Evolutionary conservation across 2,329 filamentous ascomycete genomes (phyloP).

Genomic region (Epichloe glyceriae): DNA sequence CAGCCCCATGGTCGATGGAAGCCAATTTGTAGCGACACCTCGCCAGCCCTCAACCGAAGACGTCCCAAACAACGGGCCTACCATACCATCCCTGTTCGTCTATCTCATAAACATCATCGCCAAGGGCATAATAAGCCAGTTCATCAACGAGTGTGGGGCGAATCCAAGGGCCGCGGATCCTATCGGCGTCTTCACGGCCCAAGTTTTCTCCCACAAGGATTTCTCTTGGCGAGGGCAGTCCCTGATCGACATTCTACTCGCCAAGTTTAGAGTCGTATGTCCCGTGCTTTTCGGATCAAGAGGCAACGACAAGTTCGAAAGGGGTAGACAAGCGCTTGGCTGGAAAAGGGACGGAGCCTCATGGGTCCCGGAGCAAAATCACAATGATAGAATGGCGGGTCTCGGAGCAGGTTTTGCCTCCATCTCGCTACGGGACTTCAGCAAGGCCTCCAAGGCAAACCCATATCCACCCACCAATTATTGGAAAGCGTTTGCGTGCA

Average conservation of each 20-base stretch:
- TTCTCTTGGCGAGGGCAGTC: slow-evolving; percentile 55
- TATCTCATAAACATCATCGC: slow-evolving; percentile 67
- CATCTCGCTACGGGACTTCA: slow-evolving; percentile 71
- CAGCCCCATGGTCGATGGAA: slow-evolving; percentile 39
- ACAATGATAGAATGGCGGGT: slow-evolving; percentile 72
- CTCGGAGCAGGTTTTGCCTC: slow-evolving; percentile 75
- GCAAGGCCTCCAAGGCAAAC: slow-evolving; percentile 52
- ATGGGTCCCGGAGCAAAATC: slow-evolving; percentile 57
- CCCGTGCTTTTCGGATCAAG: slow-evolving; percentile 77
- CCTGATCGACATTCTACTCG: slow-evolving; percentile 70
- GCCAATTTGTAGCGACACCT: slow-evolving; percentile 35
- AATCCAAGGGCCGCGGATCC: slow-evolving; percentile 58
- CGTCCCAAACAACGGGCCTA: slow-evolving; percentile 35
- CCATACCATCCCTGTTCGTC: slow-evolving; percentile 52
- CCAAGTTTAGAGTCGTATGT: slow-evolving; percentile 70
- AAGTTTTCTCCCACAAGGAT: slow-evolving; percentile 57
- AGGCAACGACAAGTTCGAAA: slow-evolving; percentile 59
- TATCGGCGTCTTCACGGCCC: slow-evolving; percentile 62
- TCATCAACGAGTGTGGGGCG: slow-evolving; percentile 51
- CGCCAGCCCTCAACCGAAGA: slow-evolving; percentile 32
- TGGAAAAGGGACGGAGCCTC: slow-evolving; percentile 52
- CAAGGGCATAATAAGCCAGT: slow-evolving; percentile 60
- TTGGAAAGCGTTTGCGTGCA: slow-evolving; percentile 65
- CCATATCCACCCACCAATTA: slow-evolving; percentile 70
- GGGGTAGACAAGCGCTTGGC: slow-evolving; percentile 54